A percentile compares a stretch with the other conserved stretches of the same genome.
These are phyloP conservation scores for Rhazya stricta DNA, from an alignment of 257 asterid genomes.

Conservation along the genomic window DNA sequence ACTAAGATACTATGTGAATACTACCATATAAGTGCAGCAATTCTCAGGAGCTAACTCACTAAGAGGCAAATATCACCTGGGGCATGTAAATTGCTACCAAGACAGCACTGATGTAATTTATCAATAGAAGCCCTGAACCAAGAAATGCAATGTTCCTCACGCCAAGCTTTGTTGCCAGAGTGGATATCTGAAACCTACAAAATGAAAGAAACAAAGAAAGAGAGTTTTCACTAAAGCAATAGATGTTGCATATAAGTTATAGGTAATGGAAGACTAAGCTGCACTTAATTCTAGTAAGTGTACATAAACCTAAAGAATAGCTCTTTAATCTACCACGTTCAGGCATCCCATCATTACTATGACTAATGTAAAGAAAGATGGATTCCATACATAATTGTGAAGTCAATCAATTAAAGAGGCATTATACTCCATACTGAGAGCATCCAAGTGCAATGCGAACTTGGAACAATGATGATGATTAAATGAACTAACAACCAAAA, in stretches of 20 bases:
- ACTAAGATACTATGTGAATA: neutral
- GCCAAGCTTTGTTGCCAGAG: conserved; percentile 95
- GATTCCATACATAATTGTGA: neutral
- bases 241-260: neutral
- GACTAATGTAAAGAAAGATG: neutral
- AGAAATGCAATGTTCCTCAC: conserved; percentile 87
- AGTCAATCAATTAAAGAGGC: neutral
- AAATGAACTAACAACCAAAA: neutral
- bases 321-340: neutral
- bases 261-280: neutral
- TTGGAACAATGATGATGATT: neutral
- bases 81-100: conserved; percentile 79
- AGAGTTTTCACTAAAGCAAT: neutral
- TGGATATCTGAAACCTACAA: conserved; percentile 87
- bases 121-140: conserved; percentile 77
- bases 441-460: neutral
- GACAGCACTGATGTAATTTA: conserved; percentile 75
- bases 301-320: neutral
- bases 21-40: neutral
- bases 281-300: neutral
- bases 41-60: conserved; percentile 1
- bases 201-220: conserved; percentile 14
- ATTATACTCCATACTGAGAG: neutral
- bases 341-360: neutral
- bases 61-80: conserved; percentile 48